A percentile compares a stretch with the other conserved stretches of the same genome.
Conservation (phyloP, 2,329 filamentous ascomycete species). For the Paecilomyces dactylethromorphus region DNA sequence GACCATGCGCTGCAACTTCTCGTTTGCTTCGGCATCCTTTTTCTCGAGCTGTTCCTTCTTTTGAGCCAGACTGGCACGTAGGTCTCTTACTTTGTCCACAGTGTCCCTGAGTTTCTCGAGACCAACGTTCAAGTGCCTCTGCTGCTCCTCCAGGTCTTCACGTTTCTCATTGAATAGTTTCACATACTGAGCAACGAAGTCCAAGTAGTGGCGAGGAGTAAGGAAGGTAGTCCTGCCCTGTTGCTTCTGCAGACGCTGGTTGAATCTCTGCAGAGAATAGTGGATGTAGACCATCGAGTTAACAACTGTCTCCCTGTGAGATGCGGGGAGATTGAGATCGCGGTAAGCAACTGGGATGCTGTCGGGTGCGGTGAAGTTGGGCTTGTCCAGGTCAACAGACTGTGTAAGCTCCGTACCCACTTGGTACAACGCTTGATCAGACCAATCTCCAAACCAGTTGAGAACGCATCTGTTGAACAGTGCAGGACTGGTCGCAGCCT, state of each 20-base stretch:
- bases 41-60: constrained; percentile 90
- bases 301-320: constrained; percentile 84
- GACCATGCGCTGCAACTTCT: constrained; percentile 96
- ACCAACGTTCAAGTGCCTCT: constrained; percentile 95
- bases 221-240: constrained; percentile 90
- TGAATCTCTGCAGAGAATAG: constrained; percentile 87
- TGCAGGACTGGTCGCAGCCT: constrained; percentile 94
- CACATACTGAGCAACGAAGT: constrained; percentile 97
- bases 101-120: constrained; percentile 95
- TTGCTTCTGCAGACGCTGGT: constrained; percentile 78
- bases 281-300: constrained; percentile 99
- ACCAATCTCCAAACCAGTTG: constrained; percentile 99
- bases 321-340: constrained; percentile 74
- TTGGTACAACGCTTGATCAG: constrained; percentile 96
- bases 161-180: constrained; percentile 97
- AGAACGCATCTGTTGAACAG: constrained; percentile 99
- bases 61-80: constrained; percentile 81
- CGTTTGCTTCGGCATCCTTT: constrained; percentile 92
- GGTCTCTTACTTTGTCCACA: constrained; percentile 90
- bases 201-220: constrained; percentile 92
- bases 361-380: constrained; percentile 79
- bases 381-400: constrained; percentile 87
- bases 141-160: constrained; percentile 96
- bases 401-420: constrained; percentile 93
- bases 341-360: constrained; percentile 90